These are phyloP conservation scores for Schizochytrium sp. DNA, from an alignment of 108 stramenopile species.

Conservation along the genomic window DNA sequence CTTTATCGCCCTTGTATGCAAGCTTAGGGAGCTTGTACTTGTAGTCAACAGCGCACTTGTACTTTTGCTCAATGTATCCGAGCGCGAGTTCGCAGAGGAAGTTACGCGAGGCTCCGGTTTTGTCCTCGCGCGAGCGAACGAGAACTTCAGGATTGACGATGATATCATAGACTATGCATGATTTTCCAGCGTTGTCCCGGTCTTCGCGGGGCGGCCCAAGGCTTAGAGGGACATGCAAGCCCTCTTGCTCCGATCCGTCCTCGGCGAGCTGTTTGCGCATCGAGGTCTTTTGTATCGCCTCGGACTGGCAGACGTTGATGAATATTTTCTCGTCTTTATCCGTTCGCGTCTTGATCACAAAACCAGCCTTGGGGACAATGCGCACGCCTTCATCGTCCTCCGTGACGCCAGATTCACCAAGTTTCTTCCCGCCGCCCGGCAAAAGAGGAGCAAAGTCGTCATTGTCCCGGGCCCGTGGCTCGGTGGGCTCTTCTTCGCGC, in stretches of 20 bases:
- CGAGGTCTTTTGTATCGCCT: slow-evolving; percentile 20
- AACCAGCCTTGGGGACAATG: slow-evolving; percentile 8
- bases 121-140: slow-evolving; percentile 27
- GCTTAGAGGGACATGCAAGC: slow-evolving; percentile 43
- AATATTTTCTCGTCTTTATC: slow-evolving; percentile 31
- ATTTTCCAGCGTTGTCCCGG: slow-evolving; percentile 17
- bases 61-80: slow-evolving; percentile 45
- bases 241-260: slow-evolving; percentile 48
- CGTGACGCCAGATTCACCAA: neutral
- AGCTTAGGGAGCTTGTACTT: slow-evolving; percentile 53
- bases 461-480: neutral
- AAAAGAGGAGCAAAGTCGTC: neutral
- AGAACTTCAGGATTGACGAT: slow-evolving; percentile 42
- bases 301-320: slow-evolving; percentile 42
- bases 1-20: slow-evolving; percentile 38
- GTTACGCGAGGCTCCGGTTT: slow-evolving; percentile 30
- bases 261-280: slow-evolving; percentile 29
- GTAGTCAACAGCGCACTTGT: slow-evolving; percentile 24
- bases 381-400: slow-evolving; percentile 5
- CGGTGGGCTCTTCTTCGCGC: neutral
- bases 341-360: slow-evolving; percentile 24
- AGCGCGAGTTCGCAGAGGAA: slow-evolving; percentile 49
- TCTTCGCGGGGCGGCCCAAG: slow-evolving; percentile 32
- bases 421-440: neutral
- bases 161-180: slow-evolving; percentile 15